Conservation (phyloP, 179 eudicot species). For the Beta lomatogona region DNA sequence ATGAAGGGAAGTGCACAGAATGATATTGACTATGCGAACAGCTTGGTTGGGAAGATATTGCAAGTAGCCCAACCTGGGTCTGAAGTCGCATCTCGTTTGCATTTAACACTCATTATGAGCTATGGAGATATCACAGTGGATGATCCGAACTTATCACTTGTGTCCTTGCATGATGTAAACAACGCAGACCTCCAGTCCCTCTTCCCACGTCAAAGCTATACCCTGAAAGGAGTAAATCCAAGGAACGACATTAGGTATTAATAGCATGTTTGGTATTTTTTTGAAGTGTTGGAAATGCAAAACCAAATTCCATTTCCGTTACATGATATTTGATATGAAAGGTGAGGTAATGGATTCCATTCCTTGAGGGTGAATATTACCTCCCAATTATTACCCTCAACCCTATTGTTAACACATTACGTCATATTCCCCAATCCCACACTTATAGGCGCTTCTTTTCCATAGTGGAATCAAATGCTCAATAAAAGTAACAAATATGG, state of each 20-base stretch:
- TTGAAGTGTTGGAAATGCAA: no score
- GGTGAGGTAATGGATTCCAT: no score
- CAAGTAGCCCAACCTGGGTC: slow-evolving; percentile 46
- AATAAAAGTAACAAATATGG: no score
- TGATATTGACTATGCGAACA: slow-evolving; percentile 48
- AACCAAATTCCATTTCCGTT: no score
- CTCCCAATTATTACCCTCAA: no score
- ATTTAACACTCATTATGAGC: slow-evolving; percentile 66
- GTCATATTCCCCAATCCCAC: no score
- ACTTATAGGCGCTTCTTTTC: no score
- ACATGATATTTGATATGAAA: no score
- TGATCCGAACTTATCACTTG: slow-evolving; percentile 43
- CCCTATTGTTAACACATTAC: no score
- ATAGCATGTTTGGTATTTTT: neutral
- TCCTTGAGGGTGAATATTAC: no score
- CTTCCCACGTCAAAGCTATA: slow-evolving; percentile 83
- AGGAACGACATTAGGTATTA: slow-evolving; percentile 66
- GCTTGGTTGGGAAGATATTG: slow-evolving; percentile 61
- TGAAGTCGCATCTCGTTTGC: slow-evolving; percentile 67
- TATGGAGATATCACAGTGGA: slow-evolving; percentile 50
- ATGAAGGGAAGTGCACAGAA: slow-evolving; percentile 33
- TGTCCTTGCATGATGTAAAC: slow-evolving; percentile 27
- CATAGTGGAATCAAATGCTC: no score
- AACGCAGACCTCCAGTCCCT: slow-evolving; percentile 44
- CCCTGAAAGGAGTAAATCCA: slow-evolving; percentile 58